These are phyloP conservation scores for Eimeria necatrix DNA, from an alignment of 169 alveolate genomes.

Conservation along the genomic window DNA sequence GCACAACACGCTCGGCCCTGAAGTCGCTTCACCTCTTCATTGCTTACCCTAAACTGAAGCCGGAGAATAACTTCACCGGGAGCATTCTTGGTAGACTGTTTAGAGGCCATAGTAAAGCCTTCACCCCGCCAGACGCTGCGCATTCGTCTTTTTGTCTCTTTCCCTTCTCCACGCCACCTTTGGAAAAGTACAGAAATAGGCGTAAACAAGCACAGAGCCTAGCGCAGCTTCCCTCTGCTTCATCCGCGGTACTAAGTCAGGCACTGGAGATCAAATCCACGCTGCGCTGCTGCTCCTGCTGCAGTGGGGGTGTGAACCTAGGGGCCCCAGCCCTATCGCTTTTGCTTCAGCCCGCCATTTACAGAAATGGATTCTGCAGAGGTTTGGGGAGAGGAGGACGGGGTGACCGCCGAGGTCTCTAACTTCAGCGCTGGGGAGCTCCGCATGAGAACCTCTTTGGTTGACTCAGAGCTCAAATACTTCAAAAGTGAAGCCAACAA, in stretches of 20 bases:
- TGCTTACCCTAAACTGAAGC: not conserved
- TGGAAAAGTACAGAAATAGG: too few species aligned
- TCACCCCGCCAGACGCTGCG: too few species aligned
- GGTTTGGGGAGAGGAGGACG: constrained; percentile 82
- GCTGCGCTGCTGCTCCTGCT: not conserved
- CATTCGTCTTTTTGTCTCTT: too few species aligned
- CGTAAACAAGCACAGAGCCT: not conserved
- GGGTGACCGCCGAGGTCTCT: constrained; percentile 84
- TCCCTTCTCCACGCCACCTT: too few species aligned
- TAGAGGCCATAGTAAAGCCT: too few species aligned
- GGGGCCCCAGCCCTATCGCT: not conserved
- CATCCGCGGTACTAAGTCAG: not conserved
- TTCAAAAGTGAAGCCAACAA: constrained; percentile 78
- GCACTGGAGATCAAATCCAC: not conserved
- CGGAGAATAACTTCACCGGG: too few species aligned
- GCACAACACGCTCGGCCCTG: constrained; percentile 6
- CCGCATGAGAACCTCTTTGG: constrained; percentile 82
- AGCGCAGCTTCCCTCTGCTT: not conserved
- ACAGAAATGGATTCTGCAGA: constrained; percentile 73
- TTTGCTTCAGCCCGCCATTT: not conserved
- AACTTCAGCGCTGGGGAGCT: constrained; percentile 79
- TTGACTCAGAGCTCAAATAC: constrained; percentile 85
- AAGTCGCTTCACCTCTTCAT: constrained; percentile 3
- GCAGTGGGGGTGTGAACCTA: constrained; percentile 27
- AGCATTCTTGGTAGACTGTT: too few species aligned